Evolutionary conservation across 2,329 filamentous ascomycete genomes (phyloP).

Genomic region (Pestalotiopsis sp.): DNA sequence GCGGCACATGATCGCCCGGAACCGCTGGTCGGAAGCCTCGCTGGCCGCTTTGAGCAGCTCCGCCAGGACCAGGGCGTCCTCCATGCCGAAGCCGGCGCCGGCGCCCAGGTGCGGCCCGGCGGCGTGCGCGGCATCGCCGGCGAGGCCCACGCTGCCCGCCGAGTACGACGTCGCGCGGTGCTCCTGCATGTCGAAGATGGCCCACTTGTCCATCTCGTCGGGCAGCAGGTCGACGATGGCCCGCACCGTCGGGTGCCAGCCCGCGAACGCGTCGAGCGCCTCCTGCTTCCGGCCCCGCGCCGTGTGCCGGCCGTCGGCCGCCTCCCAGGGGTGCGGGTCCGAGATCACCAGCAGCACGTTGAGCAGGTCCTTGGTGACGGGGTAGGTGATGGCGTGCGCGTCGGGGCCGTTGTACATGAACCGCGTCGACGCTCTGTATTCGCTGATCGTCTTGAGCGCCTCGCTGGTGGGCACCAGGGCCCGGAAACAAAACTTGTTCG

Average conservation of each 20-base stretch:
- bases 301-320: constrained; percentile 28
- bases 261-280: constrained; percentile 40
- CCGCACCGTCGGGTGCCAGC: constrained; percentile 43
- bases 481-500: constrained; percentile 64
- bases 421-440: constrained; percentile 48
- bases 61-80: constrained; percentile 52
- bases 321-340: constrained; percentile 40
- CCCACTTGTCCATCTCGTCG: constrained; percentile 55
- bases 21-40: not conserved
- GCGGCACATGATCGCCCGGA: constrained; percentile 22
- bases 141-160: constrained; percentile 46
- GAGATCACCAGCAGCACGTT: constrained; percentile 57
- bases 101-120: constrained; percentile 57
- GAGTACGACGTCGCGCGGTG: constrained; percentile 48
- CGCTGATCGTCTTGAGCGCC: constrained; percentile 50
- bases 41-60: constrained; percentile 31
- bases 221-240: constrained; percentile 47
- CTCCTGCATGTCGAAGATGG: constrained; percentile 54
- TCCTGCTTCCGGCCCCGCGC: constrained; percentile 41
- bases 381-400: constrained; percentile 64
- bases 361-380: constrained; percentile 60
- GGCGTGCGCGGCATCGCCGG: constrained; percentile 62
- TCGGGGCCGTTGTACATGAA: constrained; percentile 61
- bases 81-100: constrained; percentile 59
- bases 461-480: constrained; percentile 62